phyloP scores from a whole-genome alignment of 306 rosid species.

The Bauhinia variegata region DNA sequence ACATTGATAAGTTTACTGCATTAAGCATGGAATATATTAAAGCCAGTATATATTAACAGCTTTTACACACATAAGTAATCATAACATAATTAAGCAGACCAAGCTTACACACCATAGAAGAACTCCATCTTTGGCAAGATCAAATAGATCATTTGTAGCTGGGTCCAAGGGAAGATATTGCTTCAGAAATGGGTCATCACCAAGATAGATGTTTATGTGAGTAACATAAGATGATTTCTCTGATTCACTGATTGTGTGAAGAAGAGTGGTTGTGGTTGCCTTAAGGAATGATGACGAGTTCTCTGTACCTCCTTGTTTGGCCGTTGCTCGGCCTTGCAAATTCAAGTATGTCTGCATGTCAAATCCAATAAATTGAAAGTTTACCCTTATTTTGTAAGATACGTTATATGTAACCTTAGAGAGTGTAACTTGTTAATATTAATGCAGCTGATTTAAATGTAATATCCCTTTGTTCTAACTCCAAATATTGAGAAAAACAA shows the following conservation, averaged over 20 bases:
- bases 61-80: constrained; percentile 25
- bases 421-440: constrained; percentile 19
- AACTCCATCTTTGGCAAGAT: constrained; percentile 86
- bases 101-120: constrained; percentile 80
- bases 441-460: constrained; percentile 17
- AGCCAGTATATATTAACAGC: constrained; percentile 20
- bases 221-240: constrained; percentile 83
- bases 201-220: constrained; percentile 92
- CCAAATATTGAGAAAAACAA: no score
- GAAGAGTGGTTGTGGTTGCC: constrained; percentile 84
- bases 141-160: constrained; percentile 64
- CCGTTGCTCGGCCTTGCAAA: constrained; percentile 61
- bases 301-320: constrained; percentile 62
- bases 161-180: constrained; percentile 87
- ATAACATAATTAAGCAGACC: no score
- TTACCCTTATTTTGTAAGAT: constrained; percentile 19
- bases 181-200: constrained; percentile 83
- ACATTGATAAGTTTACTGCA: constrained; percentile 99
- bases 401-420: constrained; percentile 23
- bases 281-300: constrained; percentile 85
- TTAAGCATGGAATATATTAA: constrained; percentile 34
- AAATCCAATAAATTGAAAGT: constrained; percentile 30
- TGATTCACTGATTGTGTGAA: constrained; percentile 88
- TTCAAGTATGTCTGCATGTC: constrained; percentile 68
- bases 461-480: constrained; percentile 9